phyloP scores from a whole-genome alignment of 2,329 filamentous ascomycete species.

The Talaromyces atroroseus region DNA sequence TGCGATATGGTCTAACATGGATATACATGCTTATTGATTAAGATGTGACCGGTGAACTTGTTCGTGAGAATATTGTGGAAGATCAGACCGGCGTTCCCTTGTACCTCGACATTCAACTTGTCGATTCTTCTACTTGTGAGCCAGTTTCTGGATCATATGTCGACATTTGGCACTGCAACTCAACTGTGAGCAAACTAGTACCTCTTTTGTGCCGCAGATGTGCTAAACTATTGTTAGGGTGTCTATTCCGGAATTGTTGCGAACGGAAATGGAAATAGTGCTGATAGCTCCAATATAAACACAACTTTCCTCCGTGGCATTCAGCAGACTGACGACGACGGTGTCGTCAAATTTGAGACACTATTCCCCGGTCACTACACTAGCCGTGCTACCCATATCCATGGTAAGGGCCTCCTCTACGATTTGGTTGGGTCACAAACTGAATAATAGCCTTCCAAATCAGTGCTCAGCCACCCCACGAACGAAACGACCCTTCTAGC shows the following conservation, averaged over 20 bases:
- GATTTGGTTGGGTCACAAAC: too few species aligned
- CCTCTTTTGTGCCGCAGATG: too few species aligned
- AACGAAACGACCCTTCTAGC: too few species aligned
- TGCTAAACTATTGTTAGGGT: constrained; percentile 15
- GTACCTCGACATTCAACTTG: background rate
- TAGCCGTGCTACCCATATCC: constrained; percentile 39
- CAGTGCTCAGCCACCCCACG: too few species aligned
- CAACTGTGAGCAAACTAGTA: constrained; percentile 25
- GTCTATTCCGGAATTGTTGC: constrained; percentile 37
- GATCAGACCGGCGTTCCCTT: background rate
- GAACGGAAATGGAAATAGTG: constrained; percentile 32
- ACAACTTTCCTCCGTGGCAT: constrained; percentile 42
- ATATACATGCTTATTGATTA: too few species aligned
- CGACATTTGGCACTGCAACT: constrained; percentile 40
- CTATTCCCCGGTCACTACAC: constrained; percentile 37
- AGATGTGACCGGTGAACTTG: constrained; percentile 2
- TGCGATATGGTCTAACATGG: background rate
- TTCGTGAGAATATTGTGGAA: background rate
- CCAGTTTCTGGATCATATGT: constrained; percentile 31
- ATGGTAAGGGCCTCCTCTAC: too few species aligned
- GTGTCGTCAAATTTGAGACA: constrained; percentile 43
- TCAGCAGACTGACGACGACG: constrained; percentile 37
- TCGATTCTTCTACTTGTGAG: constrained; percentile 24
- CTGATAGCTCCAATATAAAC: constrained; percentile 20
- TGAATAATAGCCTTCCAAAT: too few species aligned